Conservation (phyloP, 2,329 filamentous ascomycete genomes). For the Stemphylium vesicarium region DNA sequence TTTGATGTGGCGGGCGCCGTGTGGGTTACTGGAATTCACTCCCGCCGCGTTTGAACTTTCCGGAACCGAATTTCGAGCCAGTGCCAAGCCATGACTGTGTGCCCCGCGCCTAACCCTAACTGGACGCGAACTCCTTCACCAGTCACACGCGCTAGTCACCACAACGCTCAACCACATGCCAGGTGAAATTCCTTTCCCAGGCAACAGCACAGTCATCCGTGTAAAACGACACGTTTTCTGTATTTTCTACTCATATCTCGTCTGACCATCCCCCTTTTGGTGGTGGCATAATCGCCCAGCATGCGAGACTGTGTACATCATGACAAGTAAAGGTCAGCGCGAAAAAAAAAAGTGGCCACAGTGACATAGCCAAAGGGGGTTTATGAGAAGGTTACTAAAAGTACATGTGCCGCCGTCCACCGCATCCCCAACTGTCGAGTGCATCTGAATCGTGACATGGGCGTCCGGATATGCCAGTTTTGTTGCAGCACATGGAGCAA, state of each 20-base stretch:
- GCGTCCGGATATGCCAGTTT: neutral
- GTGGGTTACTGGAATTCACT: slow-evolving; percentile 22
- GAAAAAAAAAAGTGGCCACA: neutral
- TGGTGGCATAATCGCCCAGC: neutral
- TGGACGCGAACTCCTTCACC: slow-evolving; percentile 12
- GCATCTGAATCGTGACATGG: slow-evolving; percentile 3
- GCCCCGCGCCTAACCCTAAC: slow-evolving; percentile 18
- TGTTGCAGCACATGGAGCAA: neutral
- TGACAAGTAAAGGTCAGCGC: neutral
- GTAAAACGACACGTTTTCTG: neutral
- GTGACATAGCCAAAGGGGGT: slow-evolving; percentile 15
- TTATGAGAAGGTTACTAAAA: slow-evolving; percentile 44
- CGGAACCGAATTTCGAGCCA: slow-evolving; percentile 28
- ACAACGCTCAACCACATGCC: neutral
- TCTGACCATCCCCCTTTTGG: neutral
- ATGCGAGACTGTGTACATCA: neutral
- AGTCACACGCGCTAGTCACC: neutral
- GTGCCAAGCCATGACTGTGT: slow-evolving; percentile 24
- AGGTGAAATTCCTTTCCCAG: neutral
- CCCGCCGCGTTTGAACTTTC: slow-evolving; percentile 22
- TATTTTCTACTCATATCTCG: neutral
- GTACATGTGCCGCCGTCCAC: slow-evolving; percentile 33
- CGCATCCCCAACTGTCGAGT: slow-evolving; percentile 3
- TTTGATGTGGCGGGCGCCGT: slow-evolving; percentile 29
- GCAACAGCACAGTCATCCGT: neutral